phyloP scores from a whole-genome alignment of 1,284 basidiomycete species.

The Peniophora sp. region DNA sequence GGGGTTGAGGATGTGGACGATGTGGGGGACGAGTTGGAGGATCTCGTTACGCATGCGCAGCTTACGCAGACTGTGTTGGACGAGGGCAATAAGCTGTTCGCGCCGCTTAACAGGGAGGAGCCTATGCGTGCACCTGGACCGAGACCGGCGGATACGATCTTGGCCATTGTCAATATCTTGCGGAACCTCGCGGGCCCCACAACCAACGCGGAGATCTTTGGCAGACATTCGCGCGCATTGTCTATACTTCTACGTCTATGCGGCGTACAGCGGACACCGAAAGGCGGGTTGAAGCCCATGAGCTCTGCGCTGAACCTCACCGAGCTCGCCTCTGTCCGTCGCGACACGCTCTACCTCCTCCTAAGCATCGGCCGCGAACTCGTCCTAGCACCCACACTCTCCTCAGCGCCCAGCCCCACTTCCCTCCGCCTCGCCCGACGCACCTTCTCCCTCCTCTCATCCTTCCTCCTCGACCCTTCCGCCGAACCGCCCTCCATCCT shows the following conservation, averaged over 20 bases:
- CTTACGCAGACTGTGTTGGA: constrained; percentile 54
- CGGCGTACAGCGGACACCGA: constrained; percentile 30
- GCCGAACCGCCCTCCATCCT: constrained; percentile 55
- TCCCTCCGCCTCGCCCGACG: constrained; percentile 39
- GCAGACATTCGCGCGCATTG: constrained; percentile 57
- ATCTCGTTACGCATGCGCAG: constrained; percentile 55
- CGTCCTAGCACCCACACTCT: constrained; percentile 27
- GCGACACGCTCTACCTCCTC: constrained; percentile 72
- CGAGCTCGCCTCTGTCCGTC: constrained; percentile 70
- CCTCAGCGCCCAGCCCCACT: constrained; percentile 27
- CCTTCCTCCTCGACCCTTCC: constrained; percentile 65
- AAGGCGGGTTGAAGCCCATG: constrained; percentile 33
- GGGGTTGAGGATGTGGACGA: constrained; percentile 32
- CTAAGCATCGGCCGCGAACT: constrained; percentile 55
- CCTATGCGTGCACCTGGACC: constrained; percentile 42
- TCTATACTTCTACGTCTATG: constrained; percentile 66
- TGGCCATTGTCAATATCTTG: constrained; percentile 74
- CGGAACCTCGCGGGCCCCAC: constrained; percentile 76
- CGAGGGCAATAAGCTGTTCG: constrained; percentile 49
- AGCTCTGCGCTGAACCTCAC: constrained; percentile 56
- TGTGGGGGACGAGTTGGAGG: constrained; percentile 19
- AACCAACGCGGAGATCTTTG: constrained; percentile 70
- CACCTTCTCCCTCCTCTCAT: constrained; percentile 64
- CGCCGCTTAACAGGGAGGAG: constrained; percentile 43
- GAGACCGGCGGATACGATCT: constrained; percentile 62